phyloP scores from a whole-genome alignment of 2,329 filamentous ascomycete genomes.

The Lizonia empirigonia region DNA sequence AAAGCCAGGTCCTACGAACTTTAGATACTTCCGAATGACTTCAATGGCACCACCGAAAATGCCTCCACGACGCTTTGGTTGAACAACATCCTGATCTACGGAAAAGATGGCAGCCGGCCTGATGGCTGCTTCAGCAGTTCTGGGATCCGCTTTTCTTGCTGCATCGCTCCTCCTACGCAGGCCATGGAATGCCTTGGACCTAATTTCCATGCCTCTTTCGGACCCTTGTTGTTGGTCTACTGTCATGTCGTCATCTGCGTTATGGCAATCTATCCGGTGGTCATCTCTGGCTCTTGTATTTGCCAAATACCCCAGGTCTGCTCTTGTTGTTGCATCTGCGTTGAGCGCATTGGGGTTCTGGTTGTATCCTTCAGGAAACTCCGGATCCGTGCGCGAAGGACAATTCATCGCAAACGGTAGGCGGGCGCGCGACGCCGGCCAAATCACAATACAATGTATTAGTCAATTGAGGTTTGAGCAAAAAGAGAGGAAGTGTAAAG shows the following conservation, averaged over 20 bases:
- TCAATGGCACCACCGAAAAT: slow-evolving; percentile 18
- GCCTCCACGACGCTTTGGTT: neutral
- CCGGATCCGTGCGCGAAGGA: slow-evolving; percentile 64
- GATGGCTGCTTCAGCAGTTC: neutral
- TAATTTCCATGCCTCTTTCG: neutral
- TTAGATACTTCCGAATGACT: slow-evolving; percentile 53
- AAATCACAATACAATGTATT: neutral
- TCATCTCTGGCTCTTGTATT: slow-evolving; percentile 61
- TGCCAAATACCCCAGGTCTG: slow-evolving; percentile 65
- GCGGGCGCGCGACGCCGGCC: neutral
- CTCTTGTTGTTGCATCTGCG: slow-evolving; percentile 65
- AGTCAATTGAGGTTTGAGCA: neutral
- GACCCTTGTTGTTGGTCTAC: neutral
- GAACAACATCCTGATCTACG: neutral
- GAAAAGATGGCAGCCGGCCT: slow-evolving; percentile 5
- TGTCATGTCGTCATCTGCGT: slow-evolving; percentile 5
- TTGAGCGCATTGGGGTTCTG: slow-evolving; percentile 65
- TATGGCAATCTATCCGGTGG: slow-evolving; percentile 31
- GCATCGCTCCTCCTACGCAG: slow-evolving; percentile 2
- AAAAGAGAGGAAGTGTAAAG: neutral
- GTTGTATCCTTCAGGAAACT: slow-evolving; percentile 61
- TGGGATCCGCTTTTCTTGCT: neutral
- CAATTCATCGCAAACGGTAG: slow-evolving; percentile 62
- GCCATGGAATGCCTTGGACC: neutral
- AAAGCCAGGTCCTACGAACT: slow-evolving; percentile 71